A percentile compares a stretch with the other conserved stretches of the same genome.
These are phyloP conservation scores for Poa annua DNA, from an alignment of 176 grass and related monocot genomes.

Conservation along the genomic window DNA sequence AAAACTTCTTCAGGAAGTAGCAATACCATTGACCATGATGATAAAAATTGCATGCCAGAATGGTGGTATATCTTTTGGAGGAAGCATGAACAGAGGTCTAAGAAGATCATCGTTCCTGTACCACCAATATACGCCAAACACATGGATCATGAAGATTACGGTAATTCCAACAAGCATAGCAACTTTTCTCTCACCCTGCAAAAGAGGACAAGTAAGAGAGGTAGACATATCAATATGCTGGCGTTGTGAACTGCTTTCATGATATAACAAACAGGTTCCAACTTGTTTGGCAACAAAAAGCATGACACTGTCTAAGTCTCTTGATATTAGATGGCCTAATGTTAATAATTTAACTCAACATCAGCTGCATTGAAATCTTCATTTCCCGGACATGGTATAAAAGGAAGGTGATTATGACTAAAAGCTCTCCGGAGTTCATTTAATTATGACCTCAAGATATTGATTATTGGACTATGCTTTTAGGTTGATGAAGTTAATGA, in stretches of 20 bases:
- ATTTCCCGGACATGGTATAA: background rate
- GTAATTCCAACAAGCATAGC: constrained; percentile 77
- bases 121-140: constrained; percentile 97
- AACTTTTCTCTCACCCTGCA: constrained; percentile 92
- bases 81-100: constrained; percentile 89
- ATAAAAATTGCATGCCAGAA: constrained; percentile 99
- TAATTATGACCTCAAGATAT: constrained; percentile 26
- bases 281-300: constrained; percentile 24
- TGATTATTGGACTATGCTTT: constrained; percentile 16
- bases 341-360: constrained; percentile 15
- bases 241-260: constrained; percentile 19
- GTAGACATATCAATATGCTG: constrained; percentile 33
- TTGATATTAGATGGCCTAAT: constrained; percentile 16
- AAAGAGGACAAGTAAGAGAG: constrained; percentile 35
- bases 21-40: constrained; percentile 98
- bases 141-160: constrained; percentile 81
- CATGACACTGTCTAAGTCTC: constrained; percentile 2
- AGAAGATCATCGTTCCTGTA: constrained; percentile 88
- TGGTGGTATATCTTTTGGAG: constrained; percentile 93
- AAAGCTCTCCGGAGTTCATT: constrained; percentile 3
- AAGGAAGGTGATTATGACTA: background rate
- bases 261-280: constrained; percentile 29
- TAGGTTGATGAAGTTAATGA: background rate
- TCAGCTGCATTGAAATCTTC: constrained; percentile 1
- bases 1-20: constrained; percentile 5